Conservation (phyloP, 495 filamentous ascomycete species). For the Stereocaulon alpinum region DNA sequence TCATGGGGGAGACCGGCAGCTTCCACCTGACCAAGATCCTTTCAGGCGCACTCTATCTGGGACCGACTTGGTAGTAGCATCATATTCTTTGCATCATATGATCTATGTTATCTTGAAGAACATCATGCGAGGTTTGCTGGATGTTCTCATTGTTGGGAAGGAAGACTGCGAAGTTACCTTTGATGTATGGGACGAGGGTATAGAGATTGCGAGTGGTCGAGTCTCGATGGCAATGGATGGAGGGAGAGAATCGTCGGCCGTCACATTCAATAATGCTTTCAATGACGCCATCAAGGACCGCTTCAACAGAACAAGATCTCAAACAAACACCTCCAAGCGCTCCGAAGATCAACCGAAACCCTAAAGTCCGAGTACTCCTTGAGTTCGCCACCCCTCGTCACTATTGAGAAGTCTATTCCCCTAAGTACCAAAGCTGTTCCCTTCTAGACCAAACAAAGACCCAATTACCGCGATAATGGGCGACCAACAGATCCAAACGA, state of each 20-base stretch:
- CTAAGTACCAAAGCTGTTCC: not conserved
- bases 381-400: not conserved
- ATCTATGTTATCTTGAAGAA: not conserved
- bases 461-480: not conserved
- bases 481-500: slow-evolving; percentile 9
- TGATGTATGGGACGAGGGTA: too few relatives aligned
- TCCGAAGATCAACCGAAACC: slow-evolving; percentile 1
- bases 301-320: not conserved
- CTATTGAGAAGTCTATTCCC: not conserved
- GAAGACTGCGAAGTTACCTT: not conserved
- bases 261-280: too few relatives aligned
- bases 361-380: not conserved
- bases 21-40: not conserved
- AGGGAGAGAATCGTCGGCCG: too few relatives aligned
- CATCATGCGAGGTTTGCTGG: not conserved
- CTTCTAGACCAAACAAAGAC: not conserved
- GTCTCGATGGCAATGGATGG: too few relatives aligned
- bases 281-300: too few relatives aligned
- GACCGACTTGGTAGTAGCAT: not conserved
- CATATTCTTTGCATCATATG: not conserved
- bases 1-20: not conserved
- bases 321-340: not conserved
- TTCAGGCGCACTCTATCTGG: not conserved
- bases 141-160: not conserved
- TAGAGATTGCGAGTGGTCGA: too few relatives aligned